phyloP scores from a whole-genome alignment of 2,329 filamentous ascomycete species.

The Xylariomycetidae sp. region DNA sequence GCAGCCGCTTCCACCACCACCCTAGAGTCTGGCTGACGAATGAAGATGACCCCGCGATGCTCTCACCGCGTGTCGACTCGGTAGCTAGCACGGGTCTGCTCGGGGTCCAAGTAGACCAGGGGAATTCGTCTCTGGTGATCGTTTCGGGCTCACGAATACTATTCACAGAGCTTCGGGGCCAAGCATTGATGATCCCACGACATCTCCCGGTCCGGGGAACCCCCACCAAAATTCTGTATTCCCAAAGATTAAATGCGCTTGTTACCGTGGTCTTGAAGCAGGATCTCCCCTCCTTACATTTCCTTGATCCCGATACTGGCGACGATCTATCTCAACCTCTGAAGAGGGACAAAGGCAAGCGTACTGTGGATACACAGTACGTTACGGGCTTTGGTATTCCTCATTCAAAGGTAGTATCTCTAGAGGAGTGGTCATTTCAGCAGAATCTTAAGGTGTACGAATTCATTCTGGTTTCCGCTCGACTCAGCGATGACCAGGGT shows the following conservation, averaged over 20 bases:
- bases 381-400: constrained; percentile 52
- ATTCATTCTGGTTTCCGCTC: constrained; percentile 58
- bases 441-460: constrained; percentile 55
- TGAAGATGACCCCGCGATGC: constrained; percentile 38
- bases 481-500: constrained; percentile 32
- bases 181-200: constrained; percentile 26
- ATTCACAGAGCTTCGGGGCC: constrained; percentile 45
- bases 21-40: constrained; percentile 49
- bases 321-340: constrained; percentile 43
- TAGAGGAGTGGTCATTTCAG: constrained; percentile 60
- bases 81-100: constrained; percentile 39
- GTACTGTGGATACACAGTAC: constrained; percentile 35
- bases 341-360: constrained; percentile 2
- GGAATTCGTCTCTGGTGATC: constrained; percentile 42
- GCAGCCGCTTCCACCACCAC: constrained; percentile 33
- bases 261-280: constrained; percentile 46
- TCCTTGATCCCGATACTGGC: constrained; percentile 54
- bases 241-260: constrained; percentile 45
- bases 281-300: constrained; percentile 45
- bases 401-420: constrained; percentile 54
- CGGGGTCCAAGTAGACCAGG: no score
- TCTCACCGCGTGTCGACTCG: constrained; percentile 44
- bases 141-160: constrained; percentile 46
- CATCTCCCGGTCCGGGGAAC: constrained; percentile 32
- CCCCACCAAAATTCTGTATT: constrained; percentile 51